phyloP scores from a whole-genome alignment of 306 rosid species.

The Geum urbanum region DNA sequence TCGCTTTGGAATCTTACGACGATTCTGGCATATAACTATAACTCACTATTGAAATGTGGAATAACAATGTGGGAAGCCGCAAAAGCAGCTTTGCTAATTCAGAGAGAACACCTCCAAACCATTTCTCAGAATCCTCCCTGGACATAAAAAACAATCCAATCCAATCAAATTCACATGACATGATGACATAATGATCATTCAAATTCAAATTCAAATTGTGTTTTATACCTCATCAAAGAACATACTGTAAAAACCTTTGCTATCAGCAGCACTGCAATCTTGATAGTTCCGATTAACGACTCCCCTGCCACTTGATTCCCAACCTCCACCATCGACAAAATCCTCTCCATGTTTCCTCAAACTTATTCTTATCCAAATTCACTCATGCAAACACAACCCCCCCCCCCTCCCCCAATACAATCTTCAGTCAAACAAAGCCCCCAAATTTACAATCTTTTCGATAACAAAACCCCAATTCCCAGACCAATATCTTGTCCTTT shows the following conservation, averaged over 20 bases:
- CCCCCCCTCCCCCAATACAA: too few species aligned
- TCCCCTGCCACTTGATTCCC: slow-evolving; percentile 44
- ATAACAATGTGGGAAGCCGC: slow-evolving; percentile 67
- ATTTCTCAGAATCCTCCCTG: slow-evolving; percentile 49
- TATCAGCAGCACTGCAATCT: slow-evolving; percentile 81
- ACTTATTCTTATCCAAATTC: neutral
- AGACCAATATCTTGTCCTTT: too few species aligned
- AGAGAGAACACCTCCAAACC: slow-evolving; percentile 69
- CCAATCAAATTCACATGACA: too few species aligned
- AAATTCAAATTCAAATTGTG: too few species aligned
- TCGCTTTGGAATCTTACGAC: too few species aligned
- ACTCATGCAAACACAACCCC: slow-evolving; percentile 2
- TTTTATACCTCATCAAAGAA: slow-evolving; percentile 58
- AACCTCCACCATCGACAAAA: slow-evolving; percentile 31
- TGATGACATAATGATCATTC: too few species aligned
- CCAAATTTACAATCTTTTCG: too few species aligned
- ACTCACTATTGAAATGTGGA: too few species aligned
- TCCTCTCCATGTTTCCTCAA: slow-evolving; percentile 31
- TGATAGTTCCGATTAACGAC: slow-evolving; percentile 63
- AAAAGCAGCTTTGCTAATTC: slow-evolving; percentile 64
- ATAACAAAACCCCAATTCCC: too few species aligned
- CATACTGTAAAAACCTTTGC: slow-evolving; percentile 89
- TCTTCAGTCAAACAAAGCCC: too few species aligned
- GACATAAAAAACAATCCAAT: slow-evolving; percentile 30
- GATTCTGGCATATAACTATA: too few species aligned